phyloP scores from a whole-genome alignment of 2,329 filamentous ascomycete genomes.

The Aspergillus japonicus region DNA sequence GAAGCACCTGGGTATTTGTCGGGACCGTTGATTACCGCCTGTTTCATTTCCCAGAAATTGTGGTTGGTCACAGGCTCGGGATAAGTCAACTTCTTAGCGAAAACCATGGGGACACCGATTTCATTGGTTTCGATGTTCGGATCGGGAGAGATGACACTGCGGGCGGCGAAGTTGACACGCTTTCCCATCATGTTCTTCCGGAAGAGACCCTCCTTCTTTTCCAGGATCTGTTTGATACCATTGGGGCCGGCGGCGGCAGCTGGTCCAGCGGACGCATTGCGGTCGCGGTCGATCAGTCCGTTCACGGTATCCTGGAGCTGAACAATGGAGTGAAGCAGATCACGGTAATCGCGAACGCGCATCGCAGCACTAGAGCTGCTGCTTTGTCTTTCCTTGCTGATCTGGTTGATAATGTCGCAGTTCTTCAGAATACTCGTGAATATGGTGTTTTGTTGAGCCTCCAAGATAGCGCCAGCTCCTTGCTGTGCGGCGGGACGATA shows the following conservation, averaged over 20 bases:
- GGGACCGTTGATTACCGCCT: conserved; percentile 91
- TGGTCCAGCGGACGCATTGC: conserved; percentile 76
- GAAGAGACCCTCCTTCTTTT: conserved; percentile 98
- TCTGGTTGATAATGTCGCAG: conserved; percentile 70
- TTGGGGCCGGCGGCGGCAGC: conserved; percentile 79
- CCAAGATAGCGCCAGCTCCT: conserved; percentile 76
- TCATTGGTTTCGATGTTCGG: conserved; percentile 99
- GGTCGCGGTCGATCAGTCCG: conserved; percentile 83
- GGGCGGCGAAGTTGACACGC: conserved; percentile 95
- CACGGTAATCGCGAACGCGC: conserved; percentile 64
- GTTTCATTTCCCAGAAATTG: conserved; percentile 93
- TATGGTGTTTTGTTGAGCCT: conserved; percentile 82
- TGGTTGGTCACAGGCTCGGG: conserved; percentile 96
- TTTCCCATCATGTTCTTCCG: conserved; percentile 99
- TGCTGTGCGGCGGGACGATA: conserved; percentile 85
- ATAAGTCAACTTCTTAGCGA: conserved; percentile 92
- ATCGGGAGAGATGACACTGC: conserved; percentile 96
- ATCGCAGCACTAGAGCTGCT: conserved; percentile 47
- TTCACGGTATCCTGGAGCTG: conserved; percentile 88
- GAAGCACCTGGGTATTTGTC: conserved; percentile 92
- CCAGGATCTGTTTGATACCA: conserved; percentile 94
- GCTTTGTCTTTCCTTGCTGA: conserved; percentile 66
- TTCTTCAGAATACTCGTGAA: conserved; percentile 81
- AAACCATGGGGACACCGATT: conserved; percentile 97
- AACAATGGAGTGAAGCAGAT: conserved; percentile 79